phyloP scores from a whole-genome alignment of 371 early-diverging fungal species.

The Coemansia linderi region DNA sequence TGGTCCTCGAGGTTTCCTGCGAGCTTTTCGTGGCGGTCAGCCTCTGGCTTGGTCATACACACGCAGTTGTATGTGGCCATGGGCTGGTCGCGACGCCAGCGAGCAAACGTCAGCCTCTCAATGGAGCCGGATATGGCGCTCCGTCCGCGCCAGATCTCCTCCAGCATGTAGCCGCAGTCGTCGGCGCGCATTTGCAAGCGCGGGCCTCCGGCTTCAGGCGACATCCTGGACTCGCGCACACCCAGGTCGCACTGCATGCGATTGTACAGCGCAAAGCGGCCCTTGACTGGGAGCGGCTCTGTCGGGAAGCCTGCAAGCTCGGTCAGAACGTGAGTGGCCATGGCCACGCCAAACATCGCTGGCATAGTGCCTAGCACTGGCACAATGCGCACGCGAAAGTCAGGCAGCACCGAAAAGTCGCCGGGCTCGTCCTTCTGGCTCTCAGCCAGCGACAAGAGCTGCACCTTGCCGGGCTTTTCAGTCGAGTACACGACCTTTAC shows the following conservation, averaged over 20 bases:
- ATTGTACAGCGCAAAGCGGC: slow-evolving; percentile 71
- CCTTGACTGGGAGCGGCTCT: slow-evolving; percentile 81
- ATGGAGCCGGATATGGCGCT: slow-evolving; percentile 73
- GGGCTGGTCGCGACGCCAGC: slow-evolving; percentile 76
- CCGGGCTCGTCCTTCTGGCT: slow-evolving; percentile 78
- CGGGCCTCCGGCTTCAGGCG: slow-evolving; percentile 18
- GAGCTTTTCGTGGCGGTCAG: slow-evolving; percentile 61
- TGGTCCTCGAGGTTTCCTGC: slow-evolving; percentile 52
- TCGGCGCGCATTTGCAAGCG: slow-evolving; percentile 63
- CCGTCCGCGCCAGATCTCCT: slow-evolving; percentile 87
- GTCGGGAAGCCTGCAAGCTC: slow-evolving; percentile 71
- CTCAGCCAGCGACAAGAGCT: slow-evolving; percentile 78
- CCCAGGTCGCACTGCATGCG: slow-evolving; percentile 74
- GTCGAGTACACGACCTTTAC: slow-evolving; percentile 90
- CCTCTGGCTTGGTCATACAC: slow-evolving; percentile 81
- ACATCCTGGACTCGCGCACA: slow-evolving; percentile 62
- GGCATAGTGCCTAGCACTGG: slow-evolving; percentile 91
- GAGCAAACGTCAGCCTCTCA: slow-evolving; percentile 73
- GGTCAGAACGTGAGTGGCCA: slow-evolving; percentile 83
- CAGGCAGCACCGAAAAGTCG: slow-evolving; percentile 86
- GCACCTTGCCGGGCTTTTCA: slow-evolving; percentile 85
- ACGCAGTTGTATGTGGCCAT: slow-evolving; percentile 74
- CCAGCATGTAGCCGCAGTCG: slow-evolving; percentile 82
- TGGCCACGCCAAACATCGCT: slow-evolving; percentile 90
- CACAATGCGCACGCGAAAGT: slow-evolving; percentile 82